These are phyloP conservation scores for Citrus australasica DNA, from an alignment of 345 rosid species.

Conservation along the genomic window DNA sequence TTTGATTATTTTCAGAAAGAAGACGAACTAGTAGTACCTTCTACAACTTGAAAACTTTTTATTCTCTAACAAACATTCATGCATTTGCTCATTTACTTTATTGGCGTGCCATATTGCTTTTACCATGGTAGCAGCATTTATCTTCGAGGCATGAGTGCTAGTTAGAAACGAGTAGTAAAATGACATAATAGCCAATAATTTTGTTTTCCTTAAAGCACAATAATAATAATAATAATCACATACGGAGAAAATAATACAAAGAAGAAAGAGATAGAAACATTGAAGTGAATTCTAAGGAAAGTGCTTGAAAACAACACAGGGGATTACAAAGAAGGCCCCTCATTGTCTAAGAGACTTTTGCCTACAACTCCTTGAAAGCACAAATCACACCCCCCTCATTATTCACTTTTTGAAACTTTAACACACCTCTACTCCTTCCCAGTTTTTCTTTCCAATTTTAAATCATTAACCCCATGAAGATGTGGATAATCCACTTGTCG, in stretches of 20 bases:
- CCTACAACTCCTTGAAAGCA: constrained; percentile 20
- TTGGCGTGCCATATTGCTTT: background rate
- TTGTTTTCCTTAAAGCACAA: background rate
- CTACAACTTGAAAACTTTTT: background rate
- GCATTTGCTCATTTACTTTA: background rate
- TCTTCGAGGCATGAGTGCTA: background rate
- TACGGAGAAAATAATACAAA: background rate
- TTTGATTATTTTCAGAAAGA: background rate
- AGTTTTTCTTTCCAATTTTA: background rate
- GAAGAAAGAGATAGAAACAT: background rate
- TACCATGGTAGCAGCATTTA: no score
- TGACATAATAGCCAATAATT: background rate
- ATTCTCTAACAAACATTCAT: background rate
- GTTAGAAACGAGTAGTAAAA: background rate
- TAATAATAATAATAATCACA: background rate
- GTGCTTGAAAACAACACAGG: constrained; percentile 8
- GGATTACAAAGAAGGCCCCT: constrained; percentile 14
- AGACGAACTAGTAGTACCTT: no score
- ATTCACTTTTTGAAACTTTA: background rate
- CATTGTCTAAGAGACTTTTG: constrained; percentile 22
- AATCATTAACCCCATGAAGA: background rate
- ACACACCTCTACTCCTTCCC: background rate
- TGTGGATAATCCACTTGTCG: background rate
- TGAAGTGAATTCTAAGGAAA: constrained; percentile 23
- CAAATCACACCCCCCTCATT: constrained; percentile 10